Percentiles rank a stretch among this genome's conserved stretches.
Conservation (phyloP, 1,284 basidiomycete genomes). For the Mycosarcoma maydis region DNA sequence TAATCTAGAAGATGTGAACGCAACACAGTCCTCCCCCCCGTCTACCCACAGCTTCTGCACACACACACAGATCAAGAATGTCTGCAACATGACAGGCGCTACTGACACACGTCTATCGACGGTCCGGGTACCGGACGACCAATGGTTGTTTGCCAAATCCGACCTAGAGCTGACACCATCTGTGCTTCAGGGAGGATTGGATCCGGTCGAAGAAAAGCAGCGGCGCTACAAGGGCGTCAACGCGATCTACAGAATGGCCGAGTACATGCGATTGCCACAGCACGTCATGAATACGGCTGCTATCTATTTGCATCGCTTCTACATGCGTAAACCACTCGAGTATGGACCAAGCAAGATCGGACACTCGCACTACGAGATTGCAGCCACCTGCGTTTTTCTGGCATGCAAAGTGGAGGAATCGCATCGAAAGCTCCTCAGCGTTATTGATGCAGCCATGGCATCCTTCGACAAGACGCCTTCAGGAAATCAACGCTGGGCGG, state of each 20-base stretch:
- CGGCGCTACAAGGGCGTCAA: constrained; percentile 56
- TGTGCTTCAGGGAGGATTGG: constrained; percentile 36
- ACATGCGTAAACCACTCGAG: constrained; percentile 79
- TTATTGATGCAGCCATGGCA: constrained; percentile 79
- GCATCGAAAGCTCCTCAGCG: constrained; percentile 83
- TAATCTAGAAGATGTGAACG: neutral
- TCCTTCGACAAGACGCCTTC: constrained; percentile 73
- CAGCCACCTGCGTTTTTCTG: constrained; percentile 87
- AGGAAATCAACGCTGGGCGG: constrained; percentile 60
- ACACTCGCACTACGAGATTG: constrained; percentile 72
- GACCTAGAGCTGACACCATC: constrained; percentile 49
- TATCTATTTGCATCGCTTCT: constrained; percentile 91
- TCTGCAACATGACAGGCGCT: constrained; percentile 25
- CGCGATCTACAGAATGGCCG: constrained; percentile 60
- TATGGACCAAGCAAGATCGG: constrained; percentile 74
- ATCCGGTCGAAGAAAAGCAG: constrained; percentile 48
- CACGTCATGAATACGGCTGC: constrained; percentile 72
- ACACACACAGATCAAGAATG: constrained; percentile 14
- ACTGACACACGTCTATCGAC: constrained; percentile 13
- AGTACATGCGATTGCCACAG: constrained; percentile 56
- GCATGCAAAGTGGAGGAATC: constrained; percentile 91
- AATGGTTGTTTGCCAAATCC: constrained; percentile 53
- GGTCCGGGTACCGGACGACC: constrained; percentile 26
- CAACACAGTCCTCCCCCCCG: too few species aligned
- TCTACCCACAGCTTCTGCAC: neutral